Base-by-base conservation (phyloP, 495 filamentous ascomycete genomes). In the Trichocladium uniseriatum region DNA sequence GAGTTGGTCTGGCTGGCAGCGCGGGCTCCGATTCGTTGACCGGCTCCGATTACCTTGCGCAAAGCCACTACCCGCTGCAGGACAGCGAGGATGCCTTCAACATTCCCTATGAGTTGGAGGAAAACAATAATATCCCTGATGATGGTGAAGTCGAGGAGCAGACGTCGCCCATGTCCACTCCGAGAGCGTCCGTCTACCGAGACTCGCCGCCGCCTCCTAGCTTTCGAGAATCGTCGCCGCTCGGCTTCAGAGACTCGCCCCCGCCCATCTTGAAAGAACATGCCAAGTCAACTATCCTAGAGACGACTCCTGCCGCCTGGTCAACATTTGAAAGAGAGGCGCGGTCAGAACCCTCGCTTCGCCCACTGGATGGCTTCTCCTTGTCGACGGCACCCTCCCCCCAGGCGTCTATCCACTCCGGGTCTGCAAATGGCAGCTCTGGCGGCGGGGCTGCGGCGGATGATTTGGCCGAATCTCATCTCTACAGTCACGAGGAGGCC, bases 401-500 rank as follows among this genome's bases (percentile, higher is more conserved):
- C 8, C 47, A 53, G 6, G 50, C 35, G 1, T 60, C 51, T 9
- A 35, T 47, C 6, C 59, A 53, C 22, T 66, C 67, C 8, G 48
- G 24, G 24, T 54, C 63, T 15, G 52, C 54, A 28, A 63, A 55
- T 37, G 53, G 52, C 10, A 47, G 52, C 19, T 59, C 63, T 2
- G 27, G 50, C 22, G 15, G 43, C 19, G 32, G 36, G 15, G 28
- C 20, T n/a, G n/a, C n/a, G 15, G 21, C 34, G 10, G 77, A 77
- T 24, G 77, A 83, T 46, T 74, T 87, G 14, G 68, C 76, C 16
- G 58, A 86, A 51, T 97, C 94, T 9, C 87, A 77, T 54, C 62
- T 92, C 14, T 97, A 89, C 62, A 90, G 80, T 45, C 84, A 94
- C 48, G 88, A 94, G 49, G 89, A 97, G 50, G 92, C 92, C 0